These are phyloP conservation scores for Cladosporium cucumerinum DNA, from an alignment of 2,329 filamentous ascomycete species.

Conservation along the genomic window DNA sequence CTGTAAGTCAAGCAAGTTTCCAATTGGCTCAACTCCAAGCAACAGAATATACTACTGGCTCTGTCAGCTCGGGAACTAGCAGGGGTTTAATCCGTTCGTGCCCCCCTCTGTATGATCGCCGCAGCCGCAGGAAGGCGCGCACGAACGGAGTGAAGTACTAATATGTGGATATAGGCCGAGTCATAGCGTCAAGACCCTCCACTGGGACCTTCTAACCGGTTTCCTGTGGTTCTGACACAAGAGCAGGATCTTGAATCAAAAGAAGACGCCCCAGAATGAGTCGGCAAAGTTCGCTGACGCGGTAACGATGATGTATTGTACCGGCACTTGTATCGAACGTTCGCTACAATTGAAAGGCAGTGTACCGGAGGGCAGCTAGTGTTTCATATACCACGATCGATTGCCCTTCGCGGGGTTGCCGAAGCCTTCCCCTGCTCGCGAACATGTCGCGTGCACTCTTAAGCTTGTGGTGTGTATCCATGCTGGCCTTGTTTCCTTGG, in stretches of 20 bases:
- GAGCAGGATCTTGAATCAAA: neutral
- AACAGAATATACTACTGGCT: too few relatives aligned
- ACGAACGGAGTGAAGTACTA: neutral
- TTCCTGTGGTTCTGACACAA: neutral
- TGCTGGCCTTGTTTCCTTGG: neutral
- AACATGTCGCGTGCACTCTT: neutral
- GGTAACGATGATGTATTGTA: neutral
- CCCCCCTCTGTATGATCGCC: constrained; percentile 6
- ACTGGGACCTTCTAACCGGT: neutral
- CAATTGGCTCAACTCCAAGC: too few relatives aligned
- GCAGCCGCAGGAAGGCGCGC: neutral
- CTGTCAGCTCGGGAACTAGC: too few relatives aligned
- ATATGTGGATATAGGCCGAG: neutral
- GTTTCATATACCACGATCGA: constrained; percentile 10
- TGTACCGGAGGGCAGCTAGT: neutral
- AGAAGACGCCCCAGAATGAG: neutral
- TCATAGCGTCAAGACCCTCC: neutral
- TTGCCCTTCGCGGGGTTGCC: neutral
- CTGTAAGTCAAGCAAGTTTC: too few relatives aligned
- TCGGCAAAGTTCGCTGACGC: neutral
- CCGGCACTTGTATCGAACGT: neutral
- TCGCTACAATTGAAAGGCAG: neutral
- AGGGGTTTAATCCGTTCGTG: too few relatives aligned
- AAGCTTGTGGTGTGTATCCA: neutral
- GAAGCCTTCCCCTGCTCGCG: neutral